Percentiles rank a stretch among this genome's conserved stretches.
phyloP scores from a whole-genome alignment of 495 filamentous ascomycete genomes.

The Collariella sp. region DNA sequence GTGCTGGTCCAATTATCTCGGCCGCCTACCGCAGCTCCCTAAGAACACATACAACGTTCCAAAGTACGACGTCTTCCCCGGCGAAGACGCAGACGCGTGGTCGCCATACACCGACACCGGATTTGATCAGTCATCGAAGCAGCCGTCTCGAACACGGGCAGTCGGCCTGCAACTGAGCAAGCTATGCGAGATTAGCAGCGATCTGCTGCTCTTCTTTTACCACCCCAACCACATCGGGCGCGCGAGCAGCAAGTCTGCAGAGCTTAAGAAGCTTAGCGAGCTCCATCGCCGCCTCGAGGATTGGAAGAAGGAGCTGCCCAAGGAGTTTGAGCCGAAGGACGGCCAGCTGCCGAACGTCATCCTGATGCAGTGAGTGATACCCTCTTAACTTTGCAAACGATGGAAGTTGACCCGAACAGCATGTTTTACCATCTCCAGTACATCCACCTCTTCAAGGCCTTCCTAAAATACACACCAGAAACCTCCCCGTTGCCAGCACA shows the following conservation, averaged over 20 bases:
- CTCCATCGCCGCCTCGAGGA: slow-evolving; percentile 84
- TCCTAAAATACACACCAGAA: slow-evolving; percentile 77
- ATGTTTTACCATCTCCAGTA: slow-evolving; percentile 97
- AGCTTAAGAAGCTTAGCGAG: slow-evolving; percentile 87
- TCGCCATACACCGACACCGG: slow-evolving; percentile 83
- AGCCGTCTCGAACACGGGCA: slow-evolving; percentile 76
- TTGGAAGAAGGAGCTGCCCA: slow-evolving; percentile 80
- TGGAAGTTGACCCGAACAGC: slow-evolving; percentile 34
- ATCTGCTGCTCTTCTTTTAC: slow-evolving; percentile 85
- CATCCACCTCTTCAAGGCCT: slow-evolving; percentile 94
- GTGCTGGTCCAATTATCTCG: slow-evolving; percentile 98
- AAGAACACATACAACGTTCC: slow-evolving; percentile 69
- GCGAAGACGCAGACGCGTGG: slow-evolving; percentile 80
- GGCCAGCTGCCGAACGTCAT: slow-evolving; percentile 81
- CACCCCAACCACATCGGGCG: slow-evolving; percentile 57
- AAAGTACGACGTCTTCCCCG: slow-evolving; percentile 85
- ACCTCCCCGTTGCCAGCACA: slow-evolving; percentile 77
- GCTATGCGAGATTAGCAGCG: slow-evolving; percentile 87
- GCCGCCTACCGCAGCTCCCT: slow-evolving; percentile 80
- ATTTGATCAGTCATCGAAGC: slow-evolving; percentile 55
- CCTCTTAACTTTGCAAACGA: slow-evolving; percentile 9
- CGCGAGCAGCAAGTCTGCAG: slow-evolving; percentile 53
- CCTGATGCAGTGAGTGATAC: slow-evolving; percentile 80
- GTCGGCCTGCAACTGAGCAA: slow-evolving; percentile 72
- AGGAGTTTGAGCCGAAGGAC: slow-evolving; percentile 82